Conservation (phyloP, 305 asterid genomes). For the Ajuga reptans region DNA sequence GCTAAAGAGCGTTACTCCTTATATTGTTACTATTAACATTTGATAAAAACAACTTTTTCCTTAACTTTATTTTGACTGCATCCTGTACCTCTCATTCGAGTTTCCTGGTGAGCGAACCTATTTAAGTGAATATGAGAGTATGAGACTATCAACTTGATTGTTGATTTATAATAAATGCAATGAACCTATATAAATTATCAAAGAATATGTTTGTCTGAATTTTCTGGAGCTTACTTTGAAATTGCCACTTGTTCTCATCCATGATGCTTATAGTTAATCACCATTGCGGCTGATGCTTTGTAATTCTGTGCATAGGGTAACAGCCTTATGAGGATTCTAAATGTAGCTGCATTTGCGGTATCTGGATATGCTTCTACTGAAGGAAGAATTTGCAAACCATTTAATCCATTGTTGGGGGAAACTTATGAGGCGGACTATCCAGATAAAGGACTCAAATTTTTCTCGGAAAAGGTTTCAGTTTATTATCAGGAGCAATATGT, state of each 20-base stretch:
- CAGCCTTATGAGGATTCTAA: constrained; percentile 85
- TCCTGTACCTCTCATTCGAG: neutral
- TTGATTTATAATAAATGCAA: neutral
- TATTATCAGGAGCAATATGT: neutral
- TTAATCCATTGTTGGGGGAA: constrained; percentile 91
- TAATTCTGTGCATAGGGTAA: constrained; percentile 54
- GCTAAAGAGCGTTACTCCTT: neutral
- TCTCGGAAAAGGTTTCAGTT: constrained; percentile 79
- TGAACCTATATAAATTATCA: neutral
- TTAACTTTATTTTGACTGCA: neutral
- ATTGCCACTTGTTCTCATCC: neutral
- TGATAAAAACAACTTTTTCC: neutral
- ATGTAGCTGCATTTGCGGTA: constrained; percentile 97
- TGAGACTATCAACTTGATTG: neutral
- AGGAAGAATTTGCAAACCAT: constrained; percentile 93
- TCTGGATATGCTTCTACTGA: constrained; percentile 96
- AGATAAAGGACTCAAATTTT: constrained; percentile 84
- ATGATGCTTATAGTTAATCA: constrained; percentile 7
- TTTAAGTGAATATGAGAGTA: neutral
- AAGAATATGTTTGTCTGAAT: neutral
- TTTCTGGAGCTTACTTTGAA: neutral
- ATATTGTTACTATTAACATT: neutral
- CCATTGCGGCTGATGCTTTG: constrained; percentile 20
- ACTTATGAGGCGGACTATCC: constrained; percentile 93
- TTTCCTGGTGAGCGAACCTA: neutral